A percentile compares a stretch with the other conserved stretches of the same genome.
Evolutionary conservation across 2,329 filamentous ascomycete genomes (phyloP).

Genomic region (Teratosphaeriaceae sp.): DNA sequence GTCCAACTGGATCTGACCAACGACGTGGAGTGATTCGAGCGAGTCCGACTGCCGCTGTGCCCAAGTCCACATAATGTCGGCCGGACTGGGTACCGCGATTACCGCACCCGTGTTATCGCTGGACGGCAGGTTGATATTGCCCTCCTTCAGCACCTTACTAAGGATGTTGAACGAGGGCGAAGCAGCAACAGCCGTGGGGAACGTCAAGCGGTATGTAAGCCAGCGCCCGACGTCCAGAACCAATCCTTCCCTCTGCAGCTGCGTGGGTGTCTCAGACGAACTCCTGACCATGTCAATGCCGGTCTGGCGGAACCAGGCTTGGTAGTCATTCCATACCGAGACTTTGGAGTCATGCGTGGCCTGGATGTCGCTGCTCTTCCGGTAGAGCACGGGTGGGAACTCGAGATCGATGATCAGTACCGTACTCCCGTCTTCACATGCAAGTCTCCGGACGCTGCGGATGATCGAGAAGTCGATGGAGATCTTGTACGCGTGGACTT

Average conservation of each 20-base stretch:
- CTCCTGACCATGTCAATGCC: conserved; percentile 46
- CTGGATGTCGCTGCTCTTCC: conserved; percentile 16
- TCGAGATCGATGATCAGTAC: conserved; percentile 32
- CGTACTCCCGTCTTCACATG: conserved; percentile 26
- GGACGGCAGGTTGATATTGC: conserved; percentile 55
- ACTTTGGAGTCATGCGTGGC: conserved; percentile 36
- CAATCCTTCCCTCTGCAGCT: conserved; percentile 43
- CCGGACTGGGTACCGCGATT: not conserved
- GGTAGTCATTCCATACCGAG: conserved; percentile 48
- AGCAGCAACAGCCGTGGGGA: conserved; percentile 24
- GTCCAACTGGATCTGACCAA: conserved; percentile 19
- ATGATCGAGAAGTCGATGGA: conserved; percentile 20
- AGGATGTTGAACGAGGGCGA: conserved; percentile 23
- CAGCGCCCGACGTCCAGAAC: conserved; percentile 58
- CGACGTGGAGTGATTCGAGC: not conserved
- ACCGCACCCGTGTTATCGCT: not conserved
- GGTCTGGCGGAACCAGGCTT: conserved; percentile 59
- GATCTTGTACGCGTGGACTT: conserved; percentile 9
- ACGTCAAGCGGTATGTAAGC: conserved; percentile 52
- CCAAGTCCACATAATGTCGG: conserved; percentile 9
- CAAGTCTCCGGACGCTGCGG: conserved; percentile 9
- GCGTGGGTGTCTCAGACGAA: conserved; percentile 14
- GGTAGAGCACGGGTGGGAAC: conserved; percentile 24
- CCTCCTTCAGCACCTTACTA: conserved; percentile 56
- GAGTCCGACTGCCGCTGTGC: not conserved